A percentile compares a stretch with the other conserved stretches of the same genome.
Evolutionary conservation across 768 basidiomycete species (phyloP).

Genomic region (Candolleomyces efflorescens): DNA sequence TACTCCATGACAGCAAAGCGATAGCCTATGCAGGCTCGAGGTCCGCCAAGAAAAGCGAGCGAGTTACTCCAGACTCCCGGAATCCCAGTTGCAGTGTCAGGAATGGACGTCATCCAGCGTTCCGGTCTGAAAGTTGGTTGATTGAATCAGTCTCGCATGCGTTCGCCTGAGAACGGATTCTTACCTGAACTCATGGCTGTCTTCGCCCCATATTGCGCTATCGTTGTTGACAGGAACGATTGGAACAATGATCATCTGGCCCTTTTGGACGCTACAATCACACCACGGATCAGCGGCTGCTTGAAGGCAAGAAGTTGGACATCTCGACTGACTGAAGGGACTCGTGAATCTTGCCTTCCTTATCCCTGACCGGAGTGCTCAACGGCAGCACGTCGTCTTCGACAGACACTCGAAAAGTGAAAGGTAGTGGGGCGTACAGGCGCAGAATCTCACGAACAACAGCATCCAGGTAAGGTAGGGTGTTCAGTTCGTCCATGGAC

Average conservation of each 20-base stretch:
- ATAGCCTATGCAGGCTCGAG: slow-evolving; percentile 61
- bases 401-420: slow-evolving; percentile 37
- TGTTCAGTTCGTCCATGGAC: slow-evolving; percentile 62
- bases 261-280: slow-evolving; percentile 32
- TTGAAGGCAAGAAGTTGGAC: neutral
- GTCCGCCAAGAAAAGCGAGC: slow-evolving; percentile 58
- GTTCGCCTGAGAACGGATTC: neutral
- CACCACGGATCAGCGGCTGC: neutral
- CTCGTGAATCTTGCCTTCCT: slow-evolving; percentile 33
- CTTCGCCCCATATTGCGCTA: slow-evolving; percentile 55
- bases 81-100: slow-evolving; percentile 36
- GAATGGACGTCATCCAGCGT: slow-evolving; percentile 51
- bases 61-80: slow-evolving; percentile 58
- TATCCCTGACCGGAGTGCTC: slow-evolving; percentile 40
- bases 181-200: slow-evolving; percentile 56
- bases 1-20: slow-evolving; percentile 60
- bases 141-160: neutral
- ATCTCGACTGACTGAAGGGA: slow-evolving; percentile 29
- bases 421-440: slow-evolving; percentile 46
- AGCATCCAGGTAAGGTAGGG: slow-evolving; percentile 62
- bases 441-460: slow-evolving; percentile 59
- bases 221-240: slow-evolving; percentile 48
- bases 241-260: slow-evolving; percentile 41
- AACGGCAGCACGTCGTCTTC: slow-evolving; percentile 53
- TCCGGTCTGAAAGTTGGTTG: slow-evolving; percentile 57